These are phyloP conservation scores for Exophiala viscosa DNA, from an alignment of 2,329 filamentous ascomycete species.

Conservation along the genomic window DNA sequence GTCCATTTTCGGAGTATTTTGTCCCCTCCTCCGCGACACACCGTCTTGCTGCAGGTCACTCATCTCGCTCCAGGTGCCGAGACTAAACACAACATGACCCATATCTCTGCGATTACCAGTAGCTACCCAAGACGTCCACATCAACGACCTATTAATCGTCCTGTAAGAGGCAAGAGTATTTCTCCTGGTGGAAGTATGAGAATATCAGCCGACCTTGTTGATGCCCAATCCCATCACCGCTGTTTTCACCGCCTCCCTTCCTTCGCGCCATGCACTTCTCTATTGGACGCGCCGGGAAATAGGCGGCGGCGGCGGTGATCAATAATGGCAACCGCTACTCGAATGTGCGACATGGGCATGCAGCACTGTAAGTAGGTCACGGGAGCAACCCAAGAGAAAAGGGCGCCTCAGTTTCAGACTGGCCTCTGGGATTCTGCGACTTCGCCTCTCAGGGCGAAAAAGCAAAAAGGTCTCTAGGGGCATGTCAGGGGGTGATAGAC, in stretches of 20 bases:
- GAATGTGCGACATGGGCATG: not conserved
- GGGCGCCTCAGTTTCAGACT: not conserved
- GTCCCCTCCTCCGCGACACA: not conserved
- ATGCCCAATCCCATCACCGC: slow-evolving; percentile 22
- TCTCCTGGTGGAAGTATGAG: too few species aligned
- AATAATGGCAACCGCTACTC: slow-evolving; percentile 3
- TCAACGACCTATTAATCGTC: not conserved
- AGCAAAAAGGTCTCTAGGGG: slow-evolving; percentile 15
- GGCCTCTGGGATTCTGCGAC: not conserved
- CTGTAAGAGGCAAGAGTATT: not conserved
- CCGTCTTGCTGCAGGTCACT: not conserved
- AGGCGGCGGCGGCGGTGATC: not conserved
- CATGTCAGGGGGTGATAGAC: slow-evolving; percentile 9
- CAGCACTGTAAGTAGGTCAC: not conserved
- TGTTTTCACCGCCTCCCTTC: slow-evolving; percentile 20
- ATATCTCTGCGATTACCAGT: too few species aligned
- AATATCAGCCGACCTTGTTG: slow-evolving; percentile 2
- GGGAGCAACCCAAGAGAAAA: not conserved
- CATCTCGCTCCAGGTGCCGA: not conserved
- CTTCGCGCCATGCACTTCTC: not conserved
- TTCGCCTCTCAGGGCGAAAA: slow-evolving; percentile 4
- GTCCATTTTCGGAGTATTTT: not conserved
- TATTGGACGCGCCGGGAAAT: not conserved
- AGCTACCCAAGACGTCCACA: too few species aligned
- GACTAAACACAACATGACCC: too few species aligned